Base-by-base conservation (phyloP, 2,329 filamentous ascomycete genomes). In the Fusarium mexicanum region DNA sequence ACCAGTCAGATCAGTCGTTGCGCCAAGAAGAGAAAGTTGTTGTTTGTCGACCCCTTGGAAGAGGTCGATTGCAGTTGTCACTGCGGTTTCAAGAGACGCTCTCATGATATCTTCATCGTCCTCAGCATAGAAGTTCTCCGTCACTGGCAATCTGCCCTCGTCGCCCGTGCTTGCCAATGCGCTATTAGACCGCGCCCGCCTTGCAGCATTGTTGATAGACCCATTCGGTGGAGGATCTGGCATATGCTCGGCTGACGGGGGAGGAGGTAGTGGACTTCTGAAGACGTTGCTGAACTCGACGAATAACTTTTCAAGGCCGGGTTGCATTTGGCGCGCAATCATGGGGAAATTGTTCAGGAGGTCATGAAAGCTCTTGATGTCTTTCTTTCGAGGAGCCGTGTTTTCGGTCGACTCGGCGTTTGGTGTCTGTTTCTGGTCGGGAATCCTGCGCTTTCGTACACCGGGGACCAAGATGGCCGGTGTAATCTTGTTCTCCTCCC, bases 21-120 rank as follows among this genome's bases (percentile, higher is more conserved):
- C 94, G 24, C 95, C 96, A 9, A 99, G 87, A 41, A 97, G 87
- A 7, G 96, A 98, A 35, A 99, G 86, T 78, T 98, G 96, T 78
- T 97, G 94, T 81, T 98, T 98, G 81, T 99, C 96, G 11, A 99
- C 96, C 68, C 92, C 91, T 78, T 98, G 96, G 76, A 99, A 99
- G 3, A 98, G 87, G 79, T 99, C 96, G 75, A 99, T 98, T 1
- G 95, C 96, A 16, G 93, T 90, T 16, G 94, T 98, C 17, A 99
- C 94, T 4, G 96, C 95, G 4, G 94, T 97, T 83, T 99, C 96
- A 20, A 98, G 85, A 22, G 95, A 94, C 29, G 91, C 91, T 64
- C 96, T 89, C 92, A 99, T 96, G 37, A 94, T 88, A 75, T 97
- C 93, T 81, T 98, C 96, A 75, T 98, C 95, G 67, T 98, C 95